Conservation (phyloP, 2,329 filamentous ascomycete species). For the Rasamsonia emersonii region DNA sequence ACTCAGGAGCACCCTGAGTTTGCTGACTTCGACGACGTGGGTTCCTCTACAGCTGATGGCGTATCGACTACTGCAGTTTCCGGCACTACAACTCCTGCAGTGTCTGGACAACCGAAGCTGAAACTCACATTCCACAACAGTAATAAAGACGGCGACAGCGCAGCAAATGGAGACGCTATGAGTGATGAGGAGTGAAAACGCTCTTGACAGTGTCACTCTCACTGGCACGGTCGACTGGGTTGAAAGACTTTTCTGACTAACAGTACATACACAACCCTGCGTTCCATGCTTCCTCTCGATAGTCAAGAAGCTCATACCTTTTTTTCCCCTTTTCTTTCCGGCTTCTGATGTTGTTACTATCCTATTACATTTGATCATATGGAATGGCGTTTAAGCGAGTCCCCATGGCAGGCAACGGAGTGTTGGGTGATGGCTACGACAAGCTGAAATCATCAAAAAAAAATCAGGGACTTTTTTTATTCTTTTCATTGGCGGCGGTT, state of each 20-base stretch:
- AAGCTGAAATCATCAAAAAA: too few species aligned
- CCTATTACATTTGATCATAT: slow-evolving; percentile 8
- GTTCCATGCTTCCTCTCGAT: slow-evolving; percentile 1
- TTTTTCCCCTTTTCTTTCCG: slow-evolving; percentile 8
- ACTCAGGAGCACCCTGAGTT: slow-evolving; percentile 49
- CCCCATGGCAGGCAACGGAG: slow-evolving; percentile 13
- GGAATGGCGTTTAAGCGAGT: slow-evolving; percentile 16
- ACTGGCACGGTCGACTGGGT: neutral
- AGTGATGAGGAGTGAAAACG: slow-evolving; percentile 24
- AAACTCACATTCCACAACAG: slow-evolving; percentile 54
- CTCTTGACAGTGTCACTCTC: neutral
- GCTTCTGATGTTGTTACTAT: slow-evolving; percentile 12
- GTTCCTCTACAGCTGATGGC: slow-evolving; percentile 41
- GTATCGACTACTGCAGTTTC: slow-evolving; percentile 42
- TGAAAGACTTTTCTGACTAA: slow-evolving; percentile 2
- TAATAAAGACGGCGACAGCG: slow-evolving; percentile 26
- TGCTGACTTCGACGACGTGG: slow-evolving; percentile 47
- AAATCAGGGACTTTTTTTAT: too few species aligned
- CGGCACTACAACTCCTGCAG: slow-evolving; percentile 45
- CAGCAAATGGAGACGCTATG: slow-evolving; percentile 22
- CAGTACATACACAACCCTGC: slow-evolving; percentile 3
- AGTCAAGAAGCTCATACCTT: slow-evolving; percentile 7
- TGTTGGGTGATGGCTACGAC: slow-evolving; percentile 15
- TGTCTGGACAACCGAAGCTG: slow-evolving; percentile 53
- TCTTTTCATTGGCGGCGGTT: too few species aligned